Evolutionary conservation across 1,139 yeast genomes (phyloP).

Genomic region (Suhomyces coccinellae): DNA sequence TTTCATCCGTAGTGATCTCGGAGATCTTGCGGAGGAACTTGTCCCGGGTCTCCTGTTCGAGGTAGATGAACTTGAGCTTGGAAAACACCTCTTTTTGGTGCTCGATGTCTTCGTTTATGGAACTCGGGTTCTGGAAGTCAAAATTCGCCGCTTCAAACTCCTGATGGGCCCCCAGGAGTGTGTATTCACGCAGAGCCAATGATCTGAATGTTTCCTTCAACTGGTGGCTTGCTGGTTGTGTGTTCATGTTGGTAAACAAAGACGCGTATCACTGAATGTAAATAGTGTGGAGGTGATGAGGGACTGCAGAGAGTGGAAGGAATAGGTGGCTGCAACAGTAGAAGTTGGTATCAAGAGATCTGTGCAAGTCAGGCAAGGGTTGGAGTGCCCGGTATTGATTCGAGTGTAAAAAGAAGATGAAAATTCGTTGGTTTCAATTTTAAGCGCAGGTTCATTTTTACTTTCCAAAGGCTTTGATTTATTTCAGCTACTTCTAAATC

Average conservation of each 20-base stretch:
- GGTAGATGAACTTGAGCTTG: slow-evolving; percentile 57
- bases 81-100: slow-evolving; percentile 44
- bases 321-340: no score
- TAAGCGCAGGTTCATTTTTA: no score
- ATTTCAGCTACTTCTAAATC: no score
- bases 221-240: background rate
- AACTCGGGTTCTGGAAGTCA: slow-evolving; percentile 23
- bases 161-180: slow-evolving; percentile 14
- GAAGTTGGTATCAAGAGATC: no score
- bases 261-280: background rate
- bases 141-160: slow-evolving; percentile 18
- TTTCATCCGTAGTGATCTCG: slow-evolving; percentile 17
- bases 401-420: no score
- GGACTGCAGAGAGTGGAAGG: background rate
- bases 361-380: no score
- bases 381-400: no score
- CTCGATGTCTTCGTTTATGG: slow-evolving; percentile 32
- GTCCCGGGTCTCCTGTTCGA: slow-evolving; percentile 70
- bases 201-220: background rate
- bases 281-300: background rate
- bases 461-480: no score
- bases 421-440: no score
- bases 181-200: slow-evolving; percentile 4
- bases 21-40: slow-evolving; percentile 43
- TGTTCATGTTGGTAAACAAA: background rate